phyloP scores from a whole-genome alignment of 2,329 filamentous ascomycete species.

The Rhynchosporium secalis region DNA sequence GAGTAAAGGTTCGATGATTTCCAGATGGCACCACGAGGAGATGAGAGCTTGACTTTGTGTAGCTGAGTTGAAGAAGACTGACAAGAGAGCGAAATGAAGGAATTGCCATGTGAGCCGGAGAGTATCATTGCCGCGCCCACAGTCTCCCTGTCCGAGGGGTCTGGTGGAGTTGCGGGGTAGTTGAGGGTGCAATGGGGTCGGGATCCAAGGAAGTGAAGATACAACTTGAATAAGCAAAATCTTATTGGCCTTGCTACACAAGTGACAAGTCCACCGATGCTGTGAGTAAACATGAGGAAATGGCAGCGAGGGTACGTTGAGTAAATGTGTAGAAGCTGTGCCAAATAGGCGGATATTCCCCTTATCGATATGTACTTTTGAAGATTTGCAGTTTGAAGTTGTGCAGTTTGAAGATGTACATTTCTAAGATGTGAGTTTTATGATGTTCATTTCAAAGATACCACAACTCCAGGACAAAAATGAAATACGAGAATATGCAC shows the following conservation, averaged over 20 bases:
- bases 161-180: too few species aligned
- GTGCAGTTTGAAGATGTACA: too few species aligned
- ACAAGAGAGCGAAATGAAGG: not conserved
- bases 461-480: too few species aligned
- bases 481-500: too few species aligned
- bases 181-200: too few species aligned
- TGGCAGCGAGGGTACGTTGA: not conserved
- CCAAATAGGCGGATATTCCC: not conserved
- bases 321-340: not conserved
- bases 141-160: not conserved
- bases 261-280: not conserved
- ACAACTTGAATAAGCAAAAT: not conserved
- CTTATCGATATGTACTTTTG: not conserved
- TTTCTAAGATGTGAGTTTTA: too few species aligned
- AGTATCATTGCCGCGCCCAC: not conserved
- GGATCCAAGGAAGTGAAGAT: not conserved
- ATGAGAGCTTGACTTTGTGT: constrained; percentile 6
- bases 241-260: not conserved
- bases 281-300: not conserved
- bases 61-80: not conserved
- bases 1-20: too few species aligned
- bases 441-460: too few species aligned
- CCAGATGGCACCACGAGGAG: not conserved
- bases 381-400: too few species aligned
- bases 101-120: not conserved